Percentiles rank a stretch among this genome's conserved stretches.
These are phyloP conservation scores for Punctularia strigosozonata DNA, from an alignment of 768 basidiomycete species.

Conservation along the genomic window DNA sequence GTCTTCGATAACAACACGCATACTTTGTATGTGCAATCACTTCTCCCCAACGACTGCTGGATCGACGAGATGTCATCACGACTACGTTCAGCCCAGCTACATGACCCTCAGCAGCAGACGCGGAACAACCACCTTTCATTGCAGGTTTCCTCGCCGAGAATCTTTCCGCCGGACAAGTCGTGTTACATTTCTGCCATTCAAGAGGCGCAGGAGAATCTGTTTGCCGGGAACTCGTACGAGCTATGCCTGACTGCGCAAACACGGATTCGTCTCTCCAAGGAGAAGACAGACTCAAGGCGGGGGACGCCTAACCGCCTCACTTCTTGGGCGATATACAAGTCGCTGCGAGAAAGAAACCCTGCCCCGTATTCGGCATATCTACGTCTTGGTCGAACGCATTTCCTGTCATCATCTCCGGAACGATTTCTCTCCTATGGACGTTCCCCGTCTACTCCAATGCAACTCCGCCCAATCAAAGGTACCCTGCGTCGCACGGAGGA, in stretches of 20 bases:
- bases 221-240: conserved; percentile 85
- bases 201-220: conserved; percentile 61
- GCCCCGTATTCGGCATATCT: conserved; percentile 82
- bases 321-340: conserved; percentile 69
- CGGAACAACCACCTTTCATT: no score
- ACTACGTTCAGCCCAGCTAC: conserved; percentile 2
- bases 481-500: conserved; percentile 65
- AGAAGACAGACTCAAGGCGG: no score
- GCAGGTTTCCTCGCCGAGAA: conserved; percentile 28
- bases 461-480: conserved; percentile 92
- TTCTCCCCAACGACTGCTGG: conserved; percentile 56
- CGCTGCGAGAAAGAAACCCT: conserved; percentile 65
- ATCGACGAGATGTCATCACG: conserved; percentile 31
- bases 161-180: conserved; percentile 45
- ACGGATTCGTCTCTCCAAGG: conserved; percentile 36
- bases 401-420: conserved; percentile 86
- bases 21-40: conserved; percentile 50
- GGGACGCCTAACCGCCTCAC: no score
- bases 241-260: conserved; percentile 80
- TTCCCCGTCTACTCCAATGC: conserved; percentile 50
- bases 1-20: conserved; percentile 47
- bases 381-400: conserved; percentile 61
- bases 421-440: conserved; percentile 79
- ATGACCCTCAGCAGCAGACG: no score
- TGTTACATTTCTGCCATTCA: conserved; percentile 61